phyloP scores from a whole-genome alignment of 2,329 filamentous ascomycete genomes.

The Monilinia fructigena region DNA sequence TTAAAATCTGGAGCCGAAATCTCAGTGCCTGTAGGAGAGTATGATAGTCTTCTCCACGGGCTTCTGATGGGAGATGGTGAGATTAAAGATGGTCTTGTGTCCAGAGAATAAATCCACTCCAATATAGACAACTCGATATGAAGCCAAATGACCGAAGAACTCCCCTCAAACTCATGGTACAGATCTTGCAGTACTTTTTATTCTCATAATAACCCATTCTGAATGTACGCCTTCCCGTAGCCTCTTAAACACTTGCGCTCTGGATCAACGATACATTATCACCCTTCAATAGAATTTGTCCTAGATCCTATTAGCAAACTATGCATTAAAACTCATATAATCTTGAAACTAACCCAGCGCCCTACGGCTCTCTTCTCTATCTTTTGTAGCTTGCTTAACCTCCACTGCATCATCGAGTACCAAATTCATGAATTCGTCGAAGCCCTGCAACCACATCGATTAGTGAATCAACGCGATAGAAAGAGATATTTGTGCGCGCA shows the following conservation, averaged over 20 bases:
- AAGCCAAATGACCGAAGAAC: conserved; percentile 23
- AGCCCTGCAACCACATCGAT: conserved; percentile 60
- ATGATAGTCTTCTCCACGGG: conserved; percentile 79
- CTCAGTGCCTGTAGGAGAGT: conserved; percentile 69
- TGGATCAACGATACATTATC: conserved; percentile 66
- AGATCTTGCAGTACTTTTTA: conserved; percentile 29
- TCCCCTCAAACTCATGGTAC: conserved; percentile 22
- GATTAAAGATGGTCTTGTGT: conserved; percentile 45
- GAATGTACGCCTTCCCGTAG: conserved; percentile 33
- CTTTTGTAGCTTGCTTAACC: conserved; percentile 81
- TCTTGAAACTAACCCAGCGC: conserved; percentile 65
- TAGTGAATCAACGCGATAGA: conserved; percentile 23
- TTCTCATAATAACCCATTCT: conserved; percentile 27
- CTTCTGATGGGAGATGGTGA: conserved; percentile 70
- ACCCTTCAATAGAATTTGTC: conserved; percentile 65
- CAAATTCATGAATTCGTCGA: conserved; percentile 99
- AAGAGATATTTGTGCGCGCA: conserved; percentile 46
- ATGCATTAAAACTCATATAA: neutral
- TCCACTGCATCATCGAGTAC: conserved; percentile 95
- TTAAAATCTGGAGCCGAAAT: conserved; percentile 57
- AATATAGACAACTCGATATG: conserved; percentile 21
- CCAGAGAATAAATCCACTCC: conserved; percentile 25
- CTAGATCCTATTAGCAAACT: conserved; percentile 42
- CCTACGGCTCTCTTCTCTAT: conserved; percentile 74
- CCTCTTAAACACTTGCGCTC: conserved; percentile 41